Percentiles rank a stretch among this genome's conserved stretches.
phyloP scores from a whole-genome alignment of 345 rosid species.

The Turnera subulata region DNA sequence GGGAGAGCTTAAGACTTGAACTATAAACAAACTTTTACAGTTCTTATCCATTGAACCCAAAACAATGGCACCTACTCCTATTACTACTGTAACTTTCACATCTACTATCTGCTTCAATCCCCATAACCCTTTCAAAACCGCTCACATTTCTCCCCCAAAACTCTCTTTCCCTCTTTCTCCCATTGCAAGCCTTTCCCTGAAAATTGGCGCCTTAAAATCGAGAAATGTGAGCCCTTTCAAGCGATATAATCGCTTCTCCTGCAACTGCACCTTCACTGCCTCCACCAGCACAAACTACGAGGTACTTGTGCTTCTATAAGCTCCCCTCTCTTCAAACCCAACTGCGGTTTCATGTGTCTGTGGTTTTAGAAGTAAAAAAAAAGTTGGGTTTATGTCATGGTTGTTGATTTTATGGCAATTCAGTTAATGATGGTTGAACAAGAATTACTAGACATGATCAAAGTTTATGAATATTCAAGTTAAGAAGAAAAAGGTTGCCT shows the following conservation, averaged over 20 bases:
- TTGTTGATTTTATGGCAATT: background rate
- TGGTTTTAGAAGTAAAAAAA: background rate
- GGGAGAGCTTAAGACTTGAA: too few species aligned
- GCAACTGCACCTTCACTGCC: conserved; percentile 40
- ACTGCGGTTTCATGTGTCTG: background rate
- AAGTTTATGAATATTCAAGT: too few species aligned
- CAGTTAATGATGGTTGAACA: too few species aligned
- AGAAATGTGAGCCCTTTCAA: conserved; percentile 8
- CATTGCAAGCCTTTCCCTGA: too few species aligned
- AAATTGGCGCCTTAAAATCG: conserved; percentile 2
- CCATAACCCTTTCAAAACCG: conserved; percentile 18
- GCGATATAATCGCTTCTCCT: conserved; percentile 31
- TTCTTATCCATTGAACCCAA: background rate
- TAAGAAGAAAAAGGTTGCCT: too few species aligned
- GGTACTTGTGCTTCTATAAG: conserved; percentile 19
- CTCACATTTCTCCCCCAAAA: conserved; percentile 1
- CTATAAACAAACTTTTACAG: too few species aligned
- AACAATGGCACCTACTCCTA: conserved; percentile 31
- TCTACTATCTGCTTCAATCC: conserved; percentile 23
- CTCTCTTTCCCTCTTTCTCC: conserved; percentile 4
- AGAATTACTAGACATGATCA: background rate
- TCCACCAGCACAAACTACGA: conserved; percentile 50
- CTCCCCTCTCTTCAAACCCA: background rate
- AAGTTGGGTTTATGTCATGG: too few species aligned
- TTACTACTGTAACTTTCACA: conserved; percentile 10